Evolutionary conservation across 306 rosid genomes (phyloP), one percentile per base, ranked within the genome.

Genomic region (Medicago lupulina): DNA sequence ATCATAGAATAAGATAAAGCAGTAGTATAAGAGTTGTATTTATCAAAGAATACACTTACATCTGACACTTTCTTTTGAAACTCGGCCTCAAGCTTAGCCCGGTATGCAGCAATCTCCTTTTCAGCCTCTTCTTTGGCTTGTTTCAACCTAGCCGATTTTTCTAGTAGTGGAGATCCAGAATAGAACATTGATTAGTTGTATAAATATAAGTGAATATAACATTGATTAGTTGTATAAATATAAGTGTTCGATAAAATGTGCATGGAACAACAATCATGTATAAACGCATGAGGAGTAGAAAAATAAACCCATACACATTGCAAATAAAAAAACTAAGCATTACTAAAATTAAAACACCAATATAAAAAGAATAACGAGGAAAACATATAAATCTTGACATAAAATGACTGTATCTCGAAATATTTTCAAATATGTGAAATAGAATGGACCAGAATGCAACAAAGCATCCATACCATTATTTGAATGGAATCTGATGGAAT

Each of bases 91-190:
- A 89, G 83, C 76, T 95, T 96, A 59, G 91, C 88, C 23, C 99
- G 92, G 76, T 86, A 89, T 62, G 88, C 89, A 53, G 93, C 87
- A 70, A 92, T 77, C 87, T 95, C 97, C 89, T 75, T 90, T 19
- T 82, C 96, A 9, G 99, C 99, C 88, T 92, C 99, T 14, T 95
- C 97, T 79, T 95, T 89, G 74, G 97, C 99, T 76, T 95, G 97
- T 82, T 89, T 95, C 87, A 95, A 88, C 73, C 97, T 89, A 75
- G 93, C 92, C 88, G 78, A 1, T 95, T 95, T 95, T 63, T 90
- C 99, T 92, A 67, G 73, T 31, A 65, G 62, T 21, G 78, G 75
- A 71, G 67, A 73, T 13, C 41, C 75, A 77, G 36, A 53, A 58
- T 21, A 73, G 4, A 19, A 13, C 21, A 74, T 21, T 67, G 49